Evolutionary conservation across 2,329 filamentous ascomycete species (phyloP).

Genomic region (Xylaria sp.): DNA sequence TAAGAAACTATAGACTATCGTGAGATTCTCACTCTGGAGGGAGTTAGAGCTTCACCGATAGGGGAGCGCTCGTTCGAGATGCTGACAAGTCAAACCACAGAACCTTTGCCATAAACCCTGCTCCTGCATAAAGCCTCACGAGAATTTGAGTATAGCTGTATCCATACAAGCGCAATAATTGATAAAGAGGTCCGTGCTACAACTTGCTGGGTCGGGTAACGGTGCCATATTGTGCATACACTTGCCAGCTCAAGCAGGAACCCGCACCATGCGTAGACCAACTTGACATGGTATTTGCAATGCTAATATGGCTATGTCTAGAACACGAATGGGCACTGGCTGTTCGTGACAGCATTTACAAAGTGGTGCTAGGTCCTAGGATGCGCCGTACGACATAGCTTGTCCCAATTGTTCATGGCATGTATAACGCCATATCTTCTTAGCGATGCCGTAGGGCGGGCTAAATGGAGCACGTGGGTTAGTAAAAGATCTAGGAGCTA

Average conservation of each 20-base stretch:
- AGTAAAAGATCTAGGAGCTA: background rate
- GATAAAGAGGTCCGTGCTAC: background rate
- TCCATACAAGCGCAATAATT: background rate
- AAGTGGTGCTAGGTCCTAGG: background rate
- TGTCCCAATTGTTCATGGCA: background rate
- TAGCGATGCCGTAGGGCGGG: background rate
- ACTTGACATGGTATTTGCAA: background rate
- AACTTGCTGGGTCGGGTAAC: background rate
- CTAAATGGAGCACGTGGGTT: background rate
- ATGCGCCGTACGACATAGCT: background rate
- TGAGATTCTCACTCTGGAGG: background rate
- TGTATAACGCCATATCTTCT: background rate
- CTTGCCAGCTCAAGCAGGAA: background rate
- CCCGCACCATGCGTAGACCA: background rate
- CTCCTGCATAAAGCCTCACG: background rate
- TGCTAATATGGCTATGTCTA: constrained; percentile 3
- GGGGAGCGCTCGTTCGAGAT: background rate
- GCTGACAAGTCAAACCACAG: background rate
- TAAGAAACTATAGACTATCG: background rate
- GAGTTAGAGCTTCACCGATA: background rate
- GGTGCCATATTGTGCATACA: background rate
- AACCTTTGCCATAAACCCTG: background rate
- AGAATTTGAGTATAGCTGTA: background rate
- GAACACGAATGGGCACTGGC: background rate
- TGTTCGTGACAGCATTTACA: background rate